These are phyloP conservation scores for Populus trichocarpa DNA, from an alignment of 441 rosid genomes.

Conservation along the genomic window DNA sequence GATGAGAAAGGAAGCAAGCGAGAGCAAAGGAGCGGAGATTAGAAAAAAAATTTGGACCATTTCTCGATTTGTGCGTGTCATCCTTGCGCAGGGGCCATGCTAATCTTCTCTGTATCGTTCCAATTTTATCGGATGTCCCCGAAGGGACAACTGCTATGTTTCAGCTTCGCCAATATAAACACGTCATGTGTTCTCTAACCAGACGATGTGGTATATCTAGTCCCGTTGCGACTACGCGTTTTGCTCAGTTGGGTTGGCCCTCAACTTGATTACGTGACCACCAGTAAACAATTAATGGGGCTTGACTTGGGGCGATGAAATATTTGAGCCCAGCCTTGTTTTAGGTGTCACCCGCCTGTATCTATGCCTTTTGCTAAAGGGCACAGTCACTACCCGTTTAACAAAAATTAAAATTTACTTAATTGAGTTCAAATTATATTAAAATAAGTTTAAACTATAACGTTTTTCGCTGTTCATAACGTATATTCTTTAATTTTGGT, in stretches of 20 bases:
- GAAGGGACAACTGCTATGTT: constrained; percentile 6
- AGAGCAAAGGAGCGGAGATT: neutral
- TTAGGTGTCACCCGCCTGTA: neutral
- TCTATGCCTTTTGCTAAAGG: neutral
- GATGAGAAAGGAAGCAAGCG: neutral
- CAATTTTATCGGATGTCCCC: constrained; percentile 59
- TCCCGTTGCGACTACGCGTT: neutral
- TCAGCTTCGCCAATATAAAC: accelerated
- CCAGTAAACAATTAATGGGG: too few relatives aligned
- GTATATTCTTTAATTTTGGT: neutral
- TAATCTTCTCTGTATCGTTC: constrained; percentile 72
- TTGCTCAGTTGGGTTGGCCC: neutral
- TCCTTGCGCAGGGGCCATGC: constrained; percentile 72
- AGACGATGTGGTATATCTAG: neutral
- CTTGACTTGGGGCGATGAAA: too few relatives aligned
- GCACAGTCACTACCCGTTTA: neutral
- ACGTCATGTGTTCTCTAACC: accelerated
- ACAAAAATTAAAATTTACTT: too few relatives aligned
- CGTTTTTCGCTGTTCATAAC: neutral
- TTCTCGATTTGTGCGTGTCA: constrained; percentile 69
- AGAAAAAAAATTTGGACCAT: constrained; percentile 38
- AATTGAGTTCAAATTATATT: neutral
- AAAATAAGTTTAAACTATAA: neutral
- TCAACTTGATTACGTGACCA: neutral
- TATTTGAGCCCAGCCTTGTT: too few relatives aligned